A percentile compares a stretch with the other conserved stretches of the same genome.
phyloP scores from a whole-genome alignment of 164 flowering plant species.

The Berberis vulgaris region DNA sequence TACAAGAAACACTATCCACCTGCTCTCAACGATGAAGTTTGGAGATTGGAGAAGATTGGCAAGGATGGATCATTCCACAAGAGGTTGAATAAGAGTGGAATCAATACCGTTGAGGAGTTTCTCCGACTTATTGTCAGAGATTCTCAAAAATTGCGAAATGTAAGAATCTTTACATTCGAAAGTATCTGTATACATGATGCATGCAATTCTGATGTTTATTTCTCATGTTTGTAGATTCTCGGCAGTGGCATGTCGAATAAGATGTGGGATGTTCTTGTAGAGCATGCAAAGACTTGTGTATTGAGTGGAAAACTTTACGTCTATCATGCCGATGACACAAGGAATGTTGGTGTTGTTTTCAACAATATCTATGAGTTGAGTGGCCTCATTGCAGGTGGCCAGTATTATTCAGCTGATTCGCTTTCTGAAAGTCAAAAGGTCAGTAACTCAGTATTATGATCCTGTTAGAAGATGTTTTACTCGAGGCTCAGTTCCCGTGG shows the following conservation, averaged over 20 bases:
- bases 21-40: conserved; percentile 74
- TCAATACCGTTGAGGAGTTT: conserved; percentile 76
- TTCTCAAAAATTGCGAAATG: conserved; percentile 60
- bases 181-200: background rate
- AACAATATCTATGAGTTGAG: conserved; percentile 78
- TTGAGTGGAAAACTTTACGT: conserved; percentile 75
- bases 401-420: conserved; percentile 55
- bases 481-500: background rate
- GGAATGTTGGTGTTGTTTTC: conserved; percentile 72
- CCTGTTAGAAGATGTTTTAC: too few relatives aligned
- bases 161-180: conserved; percentile 26
- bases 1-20: conserved; percentile 99
- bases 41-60: conserved; percentile 97
- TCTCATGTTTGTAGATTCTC: conserved; percentile 50
- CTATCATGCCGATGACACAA: conserved; percentile 65
- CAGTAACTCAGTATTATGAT: conserved; percentile 1
- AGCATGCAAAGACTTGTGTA: conserved; percentile 95
- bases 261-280: conserved; percentile 95
- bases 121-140: conserved; percentile 78
- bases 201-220: conserved; percentile 3
- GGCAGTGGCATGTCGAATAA: conserved; percentile 99
- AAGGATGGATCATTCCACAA: conserved; percentile 97
- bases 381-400: conserved; percentile 70
- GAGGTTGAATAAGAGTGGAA: conserved; percentile 71
- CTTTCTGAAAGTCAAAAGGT: conserved; percentile 91